A percentile compares a stretch with the other conserved stretches of the same genome.
phyloP scores from a whole-genome alignment of 2,329 filamentous ascomycete species.

The Cladosporium halotolerans region DNA sequence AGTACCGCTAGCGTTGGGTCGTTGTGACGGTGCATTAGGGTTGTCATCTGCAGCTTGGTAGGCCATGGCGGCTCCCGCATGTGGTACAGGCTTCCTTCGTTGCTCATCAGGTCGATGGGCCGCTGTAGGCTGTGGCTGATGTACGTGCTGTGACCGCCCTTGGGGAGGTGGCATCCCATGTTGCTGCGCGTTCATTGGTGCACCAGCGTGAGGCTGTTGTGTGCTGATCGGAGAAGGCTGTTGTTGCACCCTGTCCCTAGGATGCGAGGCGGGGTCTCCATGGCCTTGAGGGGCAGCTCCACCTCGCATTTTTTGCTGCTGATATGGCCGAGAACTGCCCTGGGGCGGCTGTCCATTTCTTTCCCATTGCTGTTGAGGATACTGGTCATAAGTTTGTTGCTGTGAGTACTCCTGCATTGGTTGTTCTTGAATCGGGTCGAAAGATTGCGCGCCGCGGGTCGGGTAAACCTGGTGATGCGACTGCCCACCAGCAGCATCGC shows the following conservation, averaged over 20 bases:
- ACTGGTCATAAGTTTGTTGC: constrained; percentile 12
- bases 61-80: background rate
- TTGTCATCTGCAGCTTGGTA: background rate
- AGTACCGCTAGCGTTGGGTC: background rate
- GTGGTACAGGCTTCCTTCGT: background rate
- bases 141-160: background rate
- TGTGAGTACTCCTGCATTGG: constrained; percentile 11
- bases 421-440: constrained; percentile 7
- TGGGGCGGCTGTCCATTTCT: background rate
- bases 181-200: background rate
- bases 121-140: background rate
- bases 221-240: background rate
- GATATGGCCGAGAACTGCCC: background rate
- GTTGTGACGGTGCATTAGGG: background rate
- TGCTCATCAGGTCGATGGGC: background rate
- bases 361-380: background rate
- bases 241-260: background rate
- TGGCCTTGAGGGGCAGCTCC: background rate
- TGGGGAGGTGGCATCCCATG: background rate
- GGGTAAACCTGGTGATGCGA: constrained; percentile 1
- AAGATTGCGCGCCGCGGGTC: constrained; percentile 4
- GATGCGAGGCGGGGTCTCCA: background rate
- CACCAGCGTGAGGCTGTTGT: background rate
- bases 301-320: background rate
- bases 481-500: background rate